Percentiles rank a stretch among this genome's conserved stretches.
These are phyloP conservation scores for Geosmithia morbida DNA, from an alignment of 2,329 filamentous ascomycete species.

Conservation along the genomic window DNA sequence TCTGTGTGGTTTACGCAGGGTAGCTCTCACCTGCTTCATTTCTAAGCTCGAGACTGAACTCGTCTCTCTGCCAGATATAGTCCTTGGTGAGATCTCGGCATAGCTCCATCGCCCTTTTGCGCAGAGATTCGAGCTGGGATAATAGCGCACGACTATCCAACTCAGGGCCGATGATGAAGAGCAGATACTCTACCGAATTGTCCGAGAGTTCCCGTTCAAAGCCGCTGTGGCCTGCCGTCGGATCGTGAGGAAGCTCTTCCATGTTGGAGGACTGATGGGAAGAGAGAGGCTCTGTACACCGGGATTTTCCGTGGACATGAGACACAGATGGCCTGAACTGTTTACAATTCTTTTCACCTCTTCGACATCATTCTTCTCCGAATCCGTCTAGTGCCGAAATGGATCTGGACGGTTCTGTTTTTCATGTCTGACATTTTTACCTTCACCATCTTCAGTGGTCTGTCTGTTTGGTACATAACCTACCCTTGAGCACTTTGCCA, in stretches of 20 bases:
- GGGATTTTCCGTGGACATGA: background rate
- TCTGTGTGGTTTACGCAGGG: background rate
- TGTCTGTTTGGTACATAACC: too few relatives aligned
- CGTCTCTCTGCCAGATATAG: slow-evolving; percentile 91
- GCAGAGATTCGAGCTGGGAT: slow-evolving; percentile 53
- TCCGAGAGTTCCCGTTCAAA: slow-evolving; percentile 42
- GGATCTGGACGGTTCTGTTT: background rate
- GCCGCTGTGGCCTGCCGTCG: background rate
- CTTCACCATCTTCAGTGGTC: too few relatives aligned
- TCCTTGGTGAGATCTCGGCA: slow-evolving; percentile 52
- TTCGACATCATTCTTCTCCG: background rate
- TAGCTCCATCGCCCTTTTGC: slow-evolving; percentile 53
- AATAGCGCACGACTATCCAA: slow-evolving; percentile 42
- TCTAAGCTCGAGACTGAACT: slow-evolving; percentile 55
- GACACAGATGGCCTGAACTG: background rate
- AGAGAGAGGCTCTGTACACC: background rate
- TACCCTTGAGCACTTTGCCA: too few relatives aligned
- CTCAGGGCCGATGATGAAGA: slow-evolving; percentile 53
- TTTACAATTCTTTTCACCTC: background rate
- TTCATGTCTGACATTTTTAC: too few relatives aligned
- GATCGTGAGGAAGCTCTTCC: background rate
- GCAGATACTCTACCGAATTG: slow-evolving; percentile 72
- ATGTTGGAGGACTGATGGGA: background rate
- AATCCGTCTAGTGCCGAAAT: background rate
- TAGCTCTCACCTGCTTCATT: slow-evolving; percentile 35